These are phyloP conservation scores for Blastocystis sp. DNA, from an alignment of 352 stramenopile species.

Conservation along the genomic window DNA sequence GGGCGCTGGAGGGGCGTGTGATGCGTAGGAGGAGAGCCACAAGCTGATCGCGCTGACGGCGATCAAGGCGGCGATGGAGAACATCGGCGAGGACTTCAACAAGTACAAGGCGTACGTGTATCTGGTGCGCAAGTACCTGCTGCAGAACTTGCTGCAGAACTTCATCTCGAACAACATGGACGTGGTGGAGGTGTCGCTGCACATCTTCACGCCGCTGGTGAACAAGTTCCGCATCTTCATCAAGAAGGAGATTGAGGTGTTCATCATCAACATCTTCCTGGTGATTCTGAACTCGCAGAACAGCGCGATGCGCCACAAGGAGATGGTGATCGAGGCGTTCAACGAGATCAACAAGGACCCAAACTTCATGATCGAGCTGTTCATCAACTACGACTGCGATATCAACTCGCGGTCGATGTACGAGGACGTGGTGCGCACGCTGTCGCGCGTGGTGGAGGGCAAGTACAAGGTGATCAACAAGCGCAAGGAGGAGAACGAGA, in stretches of 20 bases:
- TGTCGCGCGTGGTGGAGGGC: conserved; percentile 89
- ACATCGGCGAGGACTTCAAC: conserved; percentile 88
- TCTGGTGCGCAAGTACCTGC: conserved; percentile 92
- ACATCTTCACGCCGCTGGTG: conserved; percentile 94
- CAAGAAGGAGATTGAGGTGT: conserved; percentile 95
- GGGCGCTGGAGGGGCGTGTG: conserved; percentile 73
- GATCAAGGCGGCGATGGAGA: conserved; percentile 91
- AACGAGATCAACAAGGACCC: conserved; percentile 89
- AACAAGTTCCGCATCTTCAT: conserved; percentile 82
- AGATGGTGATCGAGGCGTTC: conserved; percentile 84
- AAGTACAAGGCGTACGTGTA: conserved; percentile 91
- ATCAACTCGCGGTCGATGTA: conserved; percentile 87
- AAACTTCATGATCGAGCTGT: conserved; percentile 90
- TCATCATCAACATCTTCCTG: conserved; percentile 97
- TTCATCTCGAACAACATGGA: conserved; percentile 91
- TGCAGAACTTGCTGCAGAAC: conserved; percentile 93
- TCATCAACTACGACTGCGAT: conserved; percentile 99
- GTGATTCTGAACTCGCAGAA: conserved; percentile 92
- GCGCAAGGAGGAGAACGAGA: conserved; percentile 69
- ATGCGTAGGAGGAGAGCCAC: conserved; percentile 88
- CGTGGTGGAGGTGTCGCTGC: conserved; percentile 91
- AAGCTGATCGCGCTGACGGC: conserved; percentile 95
- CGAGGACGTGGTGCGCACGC: conserved; percentile 91
- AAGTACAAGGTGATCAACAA: conserved; percentile 64
- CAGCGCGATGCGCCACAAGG: conserved; percentile 87